phyloP scores from a whole-genome alignment of 148 eudicot genomes.

The Polygonum maritimum region DNA sequence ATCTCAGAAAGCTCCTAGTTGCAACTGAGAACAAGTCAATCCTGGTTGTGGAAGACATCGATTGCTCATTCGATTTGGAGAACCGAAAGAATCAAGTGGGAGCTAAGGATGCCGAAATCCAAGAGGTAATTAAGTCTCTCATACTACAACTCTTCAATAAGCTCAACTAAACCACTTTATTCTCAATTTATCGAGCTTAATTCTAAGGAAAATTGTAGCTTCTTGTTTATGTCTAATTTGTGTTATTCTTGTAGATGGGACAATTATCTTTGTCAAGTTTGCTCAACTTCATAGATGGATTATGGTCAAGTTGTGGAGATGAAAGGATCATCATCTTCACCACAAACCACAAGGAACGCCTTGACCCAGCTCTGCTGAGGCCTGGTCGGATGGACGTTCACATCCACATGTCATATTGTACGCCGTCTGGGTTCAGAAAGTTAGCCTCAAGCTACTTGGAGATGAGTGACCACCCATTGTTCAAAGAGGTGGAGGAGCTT shows the following conservation, averaged over 20 bases:
- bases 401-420: slow-evolving; percentile 65
- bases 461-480: slow-evolving; percentile 27
- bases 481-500: slow-evolving; percentile 19
- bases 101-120: background rate
- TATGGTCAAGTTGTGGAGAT: slow-evolving; percentile 80
- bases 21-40: slow-evolving; percentile 24
- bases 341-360: slow-evolving; percentile 59
- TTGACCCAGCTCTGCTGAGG: slow-evolving; percentile 58
- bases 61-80: slow-evolving; percentile 24
- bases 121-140: background rate
- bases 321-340: slow-evolving; percentile 59
- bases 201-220: too few species aligned
- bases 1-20: slow-evolving; percentile 22
- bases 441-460: slow-evolving; percentile 45
- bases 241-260: too few species aligned
- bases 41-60: slow-evolving; percentile 36
- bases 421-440: slow-evolving; percentile 41
- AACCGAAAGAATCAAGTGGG: slow-evolving; percentile 11
- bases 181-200: too few species aligned
- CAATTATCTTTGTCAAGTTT: slow-evolving; percentile 59
- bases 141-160: background rate
- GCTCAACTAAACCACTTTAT: too few species aligned
- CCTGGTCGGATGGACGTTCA: slow-evolving; percentile 85
- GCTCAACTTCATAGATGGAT: slow-evolving; percentile 57
- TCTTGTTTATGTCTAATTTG: too few species aligned